Evolutionary conservation across 768 basidiomycete species (phyloP).

Genomic region (Pisolithus orientalis): DNA sequence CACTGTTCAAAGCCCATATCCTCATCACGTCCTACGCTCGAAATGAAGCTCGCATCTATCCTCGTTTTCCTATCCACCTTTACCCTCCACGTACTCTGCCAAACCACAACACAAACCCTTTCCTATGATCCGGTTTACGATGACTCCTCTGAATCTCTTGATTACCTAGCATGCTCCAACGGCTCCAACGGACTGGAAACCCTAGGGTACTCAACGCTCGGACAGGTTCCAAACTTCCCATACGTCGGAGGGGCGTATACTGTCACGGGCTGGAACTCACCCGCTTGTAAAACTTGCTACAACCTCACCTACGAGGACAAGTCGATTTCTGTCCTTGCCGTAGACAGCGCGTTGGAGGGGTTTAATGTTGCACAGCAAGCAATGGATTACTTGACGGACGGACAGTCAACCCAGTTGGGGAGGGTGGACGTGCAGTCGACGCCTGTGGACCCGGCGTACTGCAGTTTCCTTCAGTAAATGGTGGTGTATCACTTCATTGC

Average conservation of each 20-base stretch:
- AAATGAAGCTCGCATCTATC: constrained; percentile 6
- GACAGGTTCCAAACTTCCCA: constrained; percentile 50
- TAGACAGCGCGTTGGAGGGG: constrained; percentile 37
- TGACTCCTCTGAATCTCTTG: constrained; percentile 31
- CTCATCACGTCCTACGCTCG: background rate
- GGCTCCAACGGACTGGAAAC: constrained; percentile 46
- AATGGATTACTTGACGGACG: constrained; percentile 31
- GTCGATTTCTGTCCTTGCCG: constrained; percentile 43
- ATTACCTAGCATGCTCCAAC: constrained; percentile 43
- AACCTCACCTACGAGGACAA: constrained; percentile 18
- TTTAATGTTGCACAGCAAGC: constrained; percentile 33
- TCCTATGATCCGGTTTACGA: constrained; percentile 50
- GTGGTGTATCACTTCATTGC: too few species aligned
- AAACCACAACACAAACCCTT: constrained; percentile 15
- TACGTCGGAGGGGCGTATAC: constrained; percentile 51
- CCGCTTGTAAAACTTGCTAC: constrained; percentile 58
- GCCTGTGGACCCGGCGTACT: constrained; percentile 9
- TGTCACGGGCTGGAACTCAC: constrained; percentile 45
- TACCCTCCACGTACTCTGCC: constrained; percentile 1
- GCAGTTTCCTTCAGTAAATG: constrained; percentile 6
- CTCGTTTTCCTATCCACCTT: constrained; percentile 5
- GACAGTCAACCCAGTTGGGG: constrained; percentile 23
- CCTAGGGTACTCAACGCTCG: constrained; percentile 42
- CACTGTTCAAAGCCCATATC: too few species aligned
- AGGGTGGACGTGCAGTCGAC: constrained; percentile 16